These are phyloP conservation scores for Lophium mytilinum DNA, from an alignment of 495 filamentous ascomycete species.

Conservation along the genomic window DNA sequence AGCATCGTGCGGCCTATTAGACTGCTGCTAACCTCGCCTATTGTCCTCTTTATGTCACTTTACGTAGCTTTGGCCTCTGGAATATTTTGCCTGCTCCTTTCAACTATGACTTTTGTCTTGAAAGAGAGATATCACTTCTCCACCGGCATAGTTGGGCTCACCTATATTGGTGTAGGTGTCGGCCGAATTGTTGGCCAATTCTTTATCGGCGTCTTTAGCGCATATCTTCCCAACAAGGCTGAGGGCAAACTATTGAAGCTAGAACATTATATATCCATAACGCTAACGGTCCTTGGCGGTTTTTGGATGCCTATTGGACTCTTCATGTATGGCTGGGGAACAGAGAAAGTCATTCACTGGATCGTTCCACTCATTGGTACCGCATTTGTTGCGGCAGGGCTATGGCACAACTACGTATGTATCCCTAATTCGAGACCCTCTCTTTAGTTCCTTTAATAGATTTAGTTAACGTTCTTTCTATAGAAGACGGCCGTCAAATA, in stretches of 20 bases:
- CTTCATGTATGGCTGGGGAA: conserved; percentile 34
- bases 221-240: conserved; percentile 28
- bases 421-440: too few relatives aligned
- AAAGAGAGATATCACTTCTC: conserved; percentile 33
- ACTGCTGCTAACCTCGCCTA: conserved; percentile 33
- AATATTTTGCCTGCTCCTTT: conserved; percentile 35
- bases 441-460: too few relatives aligned
- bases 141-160: conserved; percentile 27
- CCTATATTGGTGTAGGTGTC: conserved; percentile 31
- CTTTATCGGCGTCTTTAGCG: conserved; percentile 23
- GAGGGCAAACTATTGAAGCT: conserved; percentile 29
- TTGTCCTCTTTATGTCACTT: conserved; percentile 32
- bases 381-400: conserved; percentile 28
- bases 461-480: background rate
- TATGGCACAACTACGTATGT: conserved; percentile 27
- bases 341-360: conserved; percentile 31
- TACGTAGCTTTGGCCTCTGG: conserved; percentile 34
- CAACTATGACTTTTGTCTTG: conserved; percentile 37
- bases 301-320: conserved; percentile 31
- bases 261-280: conserved; percentile 31
- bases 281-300: conserved; percentile 27
- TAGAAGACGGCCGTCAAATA: conserved; percentile 34
- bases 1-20: conserved; percentile 32
- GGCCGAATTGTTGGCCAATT: conserved; percentile 31
- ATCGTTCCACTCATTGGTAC: conserved; percentile 33